phyloP scores from a whole-genome alignment of 306 rosid genomes.

The Lagenaria siceraria region DNA sequence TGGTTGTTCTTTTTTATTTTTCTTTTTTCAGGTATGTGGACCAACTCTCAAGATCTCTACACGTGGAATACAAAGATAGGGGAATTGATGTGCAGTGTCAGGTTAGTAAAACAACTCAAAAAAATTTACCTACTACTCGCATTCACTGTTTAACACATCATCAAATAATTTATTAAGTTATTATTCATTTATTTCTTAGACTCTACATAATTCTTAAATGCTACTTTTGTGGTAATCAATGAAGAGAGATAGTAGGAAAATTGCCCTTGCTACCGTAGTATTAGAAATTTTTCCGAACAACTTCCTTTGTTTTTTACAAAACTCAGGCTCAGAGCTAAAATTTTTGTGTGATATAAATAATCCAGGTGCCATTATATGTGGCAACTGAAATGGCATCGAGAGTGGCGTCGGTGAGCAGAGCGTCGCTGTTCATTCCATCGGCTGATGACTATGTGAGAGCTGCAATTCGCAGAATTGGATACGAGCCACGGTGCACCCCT shows the following conservation, averaged over 20 bases:
- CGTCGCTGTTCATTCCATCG: conserved; percentile 50
- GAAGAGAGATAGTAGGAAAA: too few species aligned
- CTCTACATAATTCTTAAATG: too few species aligned
- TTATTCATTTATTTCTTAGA: too few species aligned
- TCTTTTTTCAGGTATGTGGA: conserved; percentile 40
- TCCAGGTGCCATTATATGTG: conserved; percentile 60
- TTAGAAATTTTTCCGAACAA: too few species aligned
- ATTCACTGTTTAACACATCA: too few species aligned
- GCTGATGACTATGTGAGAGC: conserved; percentile 49
- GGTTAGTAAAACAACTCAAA: conserved; percentile 27
- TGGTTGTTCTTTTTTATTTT: background rate
- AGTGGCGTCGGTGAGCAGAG: conserved; percentile 27
- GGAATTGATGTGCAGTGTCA: conserved; percentile 86
- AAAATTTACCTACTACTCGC: too few species aligned
- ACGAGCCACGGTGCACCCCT: conserved; percentile 40
- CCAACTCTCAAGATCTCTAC: conserved; percentile 44
- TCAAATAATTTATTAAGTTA: too few species aligned
- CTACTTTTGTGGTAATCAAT: too few species aligned
- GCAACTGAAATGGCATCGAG: conserved; percentile 52
- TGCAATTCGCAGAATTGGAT: conserved; percentile 36
- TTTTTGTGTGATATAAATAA: background rate
- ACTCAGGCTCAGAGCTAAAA: background rate
- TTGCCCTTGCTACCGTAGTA: too few species aligned
- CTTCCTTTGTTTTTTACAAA: background rate
- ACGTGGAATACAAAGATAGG: conserved; percentile 30